phyloP scores from a whole-genome alignment of 2,329 filamentous ascomycete species.

The Aspergillus oerlinghausenensis region DNA sequence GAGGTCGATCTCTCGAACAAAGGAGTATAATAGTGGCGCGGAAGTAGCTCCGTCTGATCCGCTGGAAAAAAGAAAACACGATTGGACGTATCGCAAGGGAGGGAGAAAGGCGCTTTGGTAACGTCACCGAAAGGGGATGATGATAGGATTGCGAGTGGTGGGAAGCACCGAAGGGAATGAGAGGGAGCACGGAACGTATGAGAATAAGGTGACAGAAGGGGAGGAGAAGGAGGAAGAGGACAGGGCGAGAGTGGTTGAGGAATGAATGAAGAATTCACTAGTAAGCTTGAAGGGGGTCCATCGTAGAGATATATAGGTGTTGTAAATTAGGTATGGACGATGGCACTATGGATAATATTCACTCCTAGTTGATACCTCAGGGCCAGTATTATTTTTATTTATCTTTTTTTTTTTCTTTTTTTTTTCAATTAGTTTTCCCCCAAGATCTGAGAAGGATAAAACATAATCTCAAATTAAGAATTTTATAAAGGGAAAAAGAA shows the following conservation, averaged over 20 bases:
- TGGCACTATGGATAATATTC: neutral
- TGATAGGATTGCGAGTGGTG: neutral
- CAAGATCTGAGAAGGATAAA: neutral
- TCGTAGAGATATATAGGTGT: conserved; percentile 31
- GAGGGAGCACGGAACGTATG: conserved; percentile 9
- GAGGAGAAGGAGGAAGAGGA: conserved; percentile 6
- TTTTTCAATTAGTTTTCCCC: neutral
- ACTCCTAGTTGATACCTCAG: neutral
- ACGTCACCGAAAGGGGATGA: conserved; percentile 12
- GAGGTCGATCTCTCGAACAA: conserved; percentile 28
- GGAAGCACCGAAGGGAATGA: conserved; percentile 6
- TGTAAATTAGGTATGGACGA: neutral
- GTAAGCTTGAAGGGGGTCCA: conserved; percentile 23
- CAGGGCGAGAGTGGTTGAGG: conserved; percentile 16
- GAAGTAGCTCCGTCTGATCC: conserved; percentile 19
- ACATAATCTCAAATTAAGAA: conserved; percentile 4
- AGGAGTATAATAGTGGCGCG: conserved; percentile 17
- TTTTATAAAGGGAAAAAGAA: neutral
- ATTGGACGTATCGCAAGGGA: conserved; percentile 22
- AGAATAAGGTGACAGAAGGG: conserved; percentile 9
- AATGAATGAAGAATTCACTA: conserved; percentile 22
- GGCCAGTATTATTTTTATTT: neutral
- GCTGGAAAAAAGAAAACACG: conserved; percentile 10
- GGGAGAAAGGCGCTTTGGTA: conserved; percentile 14
- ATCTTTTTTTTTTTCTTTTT: neutral